Base-by-base conservation (phyloP, 2,329 filamentous ascomycete genomes). In the Exutisphaerella laricina region DNA sequence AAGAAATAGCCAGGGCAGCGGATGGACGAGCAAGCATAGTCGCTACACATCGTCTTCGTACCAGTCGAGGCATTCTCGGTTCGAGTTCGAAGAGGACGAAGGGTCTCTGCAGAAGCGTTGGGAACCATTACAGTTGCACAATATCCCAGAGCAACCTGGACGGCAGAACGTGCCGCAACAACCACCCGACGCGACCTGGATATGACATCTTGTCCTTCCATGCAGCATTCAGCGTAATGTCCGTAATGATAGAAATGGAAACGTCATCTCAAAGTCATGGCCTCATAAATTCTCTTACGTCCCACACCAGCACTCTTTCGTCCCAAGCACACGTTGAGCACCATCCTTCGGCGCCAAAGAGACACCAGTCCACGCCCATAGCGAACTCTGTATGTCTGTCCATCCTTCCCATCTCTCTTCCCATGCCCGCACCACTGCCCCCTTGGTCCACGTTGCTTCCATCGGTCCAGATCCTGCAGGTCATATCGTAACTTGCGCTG, bases 401-500 rank as follows among this genome's bases (percentile, higher is more conserved):
- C 89, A 98, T 96, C 28, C 88, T 69, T 3, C 88, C 89, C 56
- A 95, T 69, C 65, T 95, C 82, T 17, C 75, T 70, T 8, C 56
- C 61, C 18, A 60, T 46, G 41, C 66, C 61, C 29, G 48, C 58
- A 42, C 65, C 60, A 47, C 62, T 46, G 22, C 63, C 61, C 34
- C 52, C 56, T 3, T 63, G 58, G 13, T 71, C 70, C 49, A 72
- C 69, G 4, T 70, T 67, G 25, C 73, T 78, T n/a, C 80, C 85
- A 61, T 97, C 92, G 8, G 82, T 88, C 92, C 92, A 98, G 37
- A 96, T 74, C 22, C 92, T 79, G 54, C 92, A 94, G 4, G 87
- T 95, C 92, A 98, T 98, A 67, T 98, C 92, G 66, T 98, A 98
- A 61, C 88, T 92, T 1, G 86, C 90, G 56, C 82, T 92, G 30